Conservation (phyloP, 305 asterid species). For the Fraxinus velutina region DNA sequence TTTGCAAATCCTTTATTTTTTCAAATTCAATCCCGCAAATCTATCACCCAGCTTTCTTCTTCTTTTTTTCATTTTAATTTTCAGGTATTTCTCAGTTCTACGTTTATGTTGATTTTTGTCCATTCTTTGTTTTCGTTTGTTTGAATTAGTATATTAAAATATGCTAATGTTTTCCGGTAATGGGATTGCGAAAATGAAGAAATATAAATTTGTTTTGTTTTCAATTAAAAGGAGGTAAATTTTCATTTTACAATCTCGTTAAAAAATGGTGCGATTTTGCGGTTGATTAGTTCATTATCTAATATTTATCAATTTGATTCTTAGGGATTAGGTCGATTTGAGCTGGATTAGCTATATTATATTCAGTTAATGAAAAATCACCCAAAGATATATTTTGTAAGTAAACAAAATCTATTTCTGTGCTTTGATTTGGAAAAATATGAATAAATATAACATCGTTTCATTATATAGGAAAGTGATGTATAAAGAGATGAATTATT, state of each 20-base stretch:
- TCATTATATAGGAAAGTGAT: background rate
- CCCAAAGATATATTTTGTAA: background rate
- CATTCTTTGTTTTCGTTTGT: background rate
- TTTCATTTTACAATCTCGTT: background rate
- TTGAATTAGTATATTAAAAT: background rate
- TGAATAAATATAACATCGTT: background rate
- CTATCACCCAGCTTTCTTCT: background rate
- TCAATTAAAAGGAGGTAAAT: background rate
- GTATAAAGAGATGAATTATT: background rate
- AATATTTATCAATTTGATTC: background rate
- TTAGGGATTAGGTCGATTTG: background rate
- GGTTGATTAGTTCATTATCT: constrained; percentile 12
- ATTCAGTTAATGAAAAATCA: background rate
- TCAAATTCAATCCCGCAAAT: constrained; percentile 10
- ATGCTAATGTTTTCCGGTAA: background rate
- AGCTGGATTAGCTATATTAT: background rate
- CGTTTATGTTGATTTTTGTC: background rate
- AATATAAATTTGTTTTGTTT: background rate
- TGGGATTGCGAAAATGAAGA: background rate
- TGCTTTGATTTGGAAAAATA: background rate
- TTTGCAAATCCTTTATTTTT: background rate
- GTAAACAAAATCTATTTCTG: background rate
- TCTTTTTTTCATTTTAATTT: background rate
- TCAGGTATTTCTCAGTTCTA: constrained; percentile 26
- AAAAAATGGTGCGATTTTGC: background rate